Evolutionary conservation across 176 grass and related monocot species (phyloP), one percentile per base, ranked within the genome.

Genomic region (Oropetium thomaeum): DNA sequence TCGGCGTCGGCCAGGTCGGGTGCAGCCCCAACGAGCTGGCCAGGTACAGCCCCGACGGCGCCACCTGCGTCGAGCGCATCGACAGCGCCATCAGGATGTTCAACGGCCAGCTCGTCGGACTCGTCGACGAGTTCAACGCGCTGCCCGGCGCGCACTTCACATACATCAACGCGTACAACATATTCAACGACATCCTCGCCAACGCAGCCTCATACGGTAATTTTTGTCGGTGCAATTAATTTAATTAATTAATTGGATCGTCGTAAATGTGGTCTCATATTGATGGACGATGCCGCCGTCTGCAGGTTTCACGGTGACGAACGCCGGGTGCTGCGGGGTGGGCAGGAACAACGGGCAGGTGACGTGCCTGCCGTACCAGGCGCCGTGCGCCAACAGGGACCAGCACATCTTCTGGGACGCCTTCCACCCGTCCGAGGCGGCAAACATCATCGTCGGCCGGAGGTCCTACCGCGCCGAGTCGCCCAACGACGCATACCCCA

Each of bases 371-470:
- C 96, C 96, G 26, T 96, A 86, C 68, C 80, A 96, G 74, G 59
- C 86, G 61, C 96, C 96, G 0, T 99, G 92, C 73, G 52, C 66
- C 32, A 87, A 99, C 77, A 70, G 96, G 59, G 71, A 89, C 26
- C 67, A 92, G 66, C 93, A 99, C 79, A 86, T 99, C 89, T 99
- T 96, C 82, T 99, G 92, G 87, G 96, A 99, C 71, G 96, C 96
- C 0, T 99, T 90, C 82, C 96, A 99, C 81, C 96, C 96, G 10
- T 84, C 87, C 7, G 96, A 96, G 71, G 96, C 96, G 25, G 92
- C 81, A 3, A 99, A 96, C 62, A 72, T 92, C 65, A 69, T 99
- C 58, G 86, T 99, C 58, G 96, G 92, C 0, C 88, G 71, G 47
- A 74, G 96, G 8, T 99, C 92, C 7, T 99, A 90, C 84, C 80